Base-by-base conservation (phyloP, 805 yeast genomes). In the Ogataea nakhonphanomensis region DNA sequence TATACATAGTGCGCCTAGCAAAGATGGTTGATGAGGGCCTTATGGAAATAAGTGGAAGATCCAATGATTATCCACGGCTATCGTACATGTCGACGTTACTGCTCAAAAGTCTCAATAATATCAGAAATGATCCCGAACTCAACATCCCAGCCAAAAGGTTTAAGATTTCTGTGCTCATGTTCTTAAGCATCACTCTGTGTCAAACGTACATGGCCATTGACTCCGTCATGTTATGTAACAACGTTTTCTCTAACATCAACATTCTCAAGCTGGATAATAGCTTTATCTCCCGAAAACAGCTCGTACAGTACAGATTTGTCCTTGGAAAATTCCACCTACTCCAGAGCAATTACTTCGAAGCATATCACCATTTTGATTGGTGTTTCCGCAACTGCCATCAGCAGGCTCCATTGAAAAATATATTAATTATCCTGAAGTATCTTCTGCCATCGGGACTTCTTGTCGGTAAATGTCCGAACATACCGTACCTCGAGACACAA, bases 191-290 rank as follows among this genome's bases (percentile, higher is more conserved):
- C 22, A 63, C 67, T 28, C 54, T 79, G 31, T 78, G 82, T 55
- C 64, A 61, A 45, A 61, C 74, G 0, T 79, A 79, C 54, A 75
- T 76, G 53, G 62, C 58, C 28, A 69, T 79, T 15, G 72, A 67
- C 23, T 76, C 73, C 23, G 82, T 84, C 5, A 64, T 78, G 48
- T 59, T 78, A 12, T 79, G 85, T 58, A 70, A 78, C 25, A 78
- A 79, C 49, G 77, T 79, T 28, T 78, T 78, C 51, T 70, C 81
- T 25, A 79, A 79, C 55, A 72, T 79, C 65, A 76, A 73, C 49
- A 74, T 69, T 34, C 66, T 79, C 13, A 62, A 65, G 17, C 59
- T 79, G 28, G 66, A 64, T 28, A 68, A 69, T 37, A 48, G 47
- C 3, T 57, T 63, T n/a, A 76, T 70, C 29, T 55, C 68, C 3